Base-by-base conservation (phyloP, 1,139 yeast genomes). In the Geotrichum siamense region DNA sequence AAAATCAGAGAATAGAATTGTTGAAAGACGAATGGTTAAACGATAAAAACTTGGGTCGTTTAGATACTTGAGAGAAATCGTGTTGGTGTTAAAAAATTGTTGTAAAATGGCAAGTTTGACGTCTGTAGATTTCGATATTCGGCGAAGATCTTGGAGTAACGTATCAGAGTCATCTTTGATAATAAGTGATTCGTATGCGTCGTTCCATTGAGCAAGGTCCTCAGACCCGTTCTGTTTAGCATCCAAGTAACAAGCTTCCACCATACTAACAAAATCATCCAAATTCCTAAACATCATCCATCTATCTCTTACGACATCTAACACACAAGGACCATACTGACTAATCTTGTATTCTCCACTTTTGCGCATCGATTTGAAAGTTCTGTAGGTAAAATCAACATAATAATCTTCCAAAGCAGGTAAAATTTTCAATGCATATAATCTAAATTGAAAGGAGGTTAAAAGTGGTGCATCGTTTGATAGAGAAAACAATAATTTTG, bases 401-500 rank as follows among this genome's bases (percentile, higher is more conserved):
- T 43, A 48, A 2, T 33, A 42, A 10, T 34, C 32, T 22, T 51
- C 53, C 4, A 45, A 34, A 9, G 6, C 19, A 1, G 54, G 54
- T 1, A 50, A 22, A 5, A 51, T 20, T 21, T 39, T 30, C 2
- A 53, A 32, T 15, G 53, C 54, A 8, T 44, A 34, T 2, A 51
- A 27, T 5, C 54, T 38, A 35, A 46, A 47, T 23, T 49, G 47
- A 38, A 51, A 51, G 2, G 53, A 46, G 1, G 51, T 45, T 8
- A 33, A 37, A n/a, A 47, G 27, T 2, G 54, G 42, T 2, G 49
- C 41, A 4, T 48, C 41, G 38, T 51, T 50, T 19, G 54, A 51
- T 20, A 53, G 29, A 32, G 53, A 44, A 34, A 51, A 39, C 3
- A 50, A 32, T 12, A 53, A 44, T 38, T 50, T 49, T 6, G 49